Evolutionary conservation across 176 grass and related monocot species (phyloP).

Genomic region (Stipa capillata): DNA sequence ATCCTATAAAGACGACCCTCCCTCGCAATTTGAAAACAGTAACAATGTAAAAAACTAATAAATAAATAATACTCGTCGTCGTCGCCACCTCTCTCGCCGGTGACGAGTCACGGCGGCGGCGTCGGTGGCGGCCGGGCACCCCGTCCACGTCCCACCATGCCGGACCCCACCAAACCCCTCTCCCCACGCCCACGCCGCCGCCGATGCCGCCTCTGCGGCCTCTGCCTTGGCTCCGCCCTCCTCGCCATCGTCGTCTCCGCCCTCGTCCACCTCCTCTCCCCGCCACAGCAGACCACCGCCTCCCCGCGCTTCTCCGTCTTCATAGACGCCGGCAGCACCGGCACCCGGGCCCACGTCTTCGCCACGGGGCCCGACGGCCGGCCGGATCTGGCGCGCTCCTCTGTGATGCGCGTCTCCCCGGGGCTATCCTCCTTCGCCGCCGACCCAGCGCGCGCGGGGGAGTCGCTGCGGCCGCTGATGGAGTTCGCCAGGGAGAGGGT

Average conservation of each 20-base stretch:
- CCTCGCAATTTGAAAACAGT: slow-evolving; percentile 3
- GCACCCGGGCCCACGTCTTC: slow-evolving; percentile 79
- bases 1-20: slow-evolving; percentile 18
- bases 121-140: slow-evolving; percentile 2
- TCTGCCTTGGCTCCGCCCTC: slow-evolving; percentile 40
- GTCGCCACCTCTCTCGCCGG: slow-evolving; percentile 38
- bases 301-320: slow-evolving; percentile 43
- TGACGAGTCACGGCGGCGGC: slow-evolving; percentile 35
- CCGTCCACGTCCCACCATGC: slow-evolving; percentile 21
- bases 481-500: slow-evolving; percentile 52
- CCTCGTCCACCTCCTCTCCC: slow-evolving; percentile 20
- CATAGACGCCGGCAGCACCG: slow-evolving; percentile 80
- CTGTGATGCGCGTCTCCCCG: slow-evolving; percentile 59
- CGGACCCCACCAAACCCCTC: slow-evolving; percentile 28
- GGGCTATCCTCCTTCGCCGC: slow-evolving; percentile 63
- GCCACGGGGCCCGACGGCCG: slow-evolving; percentile 29
- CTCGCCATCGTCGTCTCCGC: slow-evolving; percentile 31
- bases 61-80: slow-evolving; percentile 16
- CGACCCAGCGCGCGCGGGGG: slow-evolving; percentile 36
- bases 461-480: slow-evolving; percentile 44
- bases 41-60: not conserved
- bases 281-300: not conserved
- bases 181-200: slow-evolving; percentile 17
- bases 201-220: slow-evolving; percentile 26
- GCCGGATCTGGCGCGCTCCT: slow-evolving; percentile 65